Evolutionary conservation across 805 yeast genomes (phyloP).

Genomic region (Teunomyces lycoperdinae): DNA sequence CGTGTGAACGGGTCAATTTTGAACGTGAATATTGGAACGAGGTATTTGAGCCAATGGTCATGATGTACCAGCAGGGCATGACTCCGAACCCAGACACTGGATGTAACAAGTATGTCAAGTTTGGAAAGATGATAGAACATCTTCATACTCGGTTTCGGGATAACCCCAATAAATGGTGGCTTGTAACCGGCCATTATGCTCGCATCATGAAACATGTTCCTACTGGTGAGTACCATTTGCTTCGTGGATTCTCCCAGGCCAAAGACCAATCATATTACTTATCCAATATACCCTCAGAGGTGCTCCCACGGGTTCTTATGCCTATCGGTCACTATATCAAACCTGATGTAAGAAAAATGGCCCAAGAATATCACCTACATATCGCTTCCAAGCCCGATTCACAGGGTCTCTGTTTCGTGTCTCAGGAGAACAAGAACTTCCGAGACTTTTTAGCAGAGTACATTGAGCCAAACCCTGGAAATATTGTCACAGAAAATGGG

Average conservation of each 20-base stretch:
- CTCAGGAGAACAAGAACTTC: constrained; percentile 59
- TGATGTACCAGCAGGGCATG: constrained; percentile 61
- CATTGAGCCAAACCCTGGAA: constrained; percentile 70
- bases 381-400: constrained; percentile 87
- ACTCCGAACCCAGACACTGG: constrained; percentile 96
- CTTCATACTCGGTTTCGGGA: constrained; percentile 35
- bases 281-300: constrained; percentile 55
- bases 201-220: constrained; percentile 40
- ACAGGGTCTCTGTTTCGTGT: constrained; percentile 91
- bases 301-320: constrained; percentile 53
- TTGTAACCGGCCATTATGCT: constrained; percentile 87
- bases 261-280: constrained; percentile 94
- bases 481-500: constrained; percentile 75
- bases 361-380: constrained; percentile 49
- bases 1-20: constrained; percentile 74
- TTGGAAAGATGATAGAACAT: constrained; percentile 70
- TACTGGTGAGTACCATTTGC: constrained; percentile 41
- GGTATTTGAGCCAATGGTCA: constrained; percentile 91
- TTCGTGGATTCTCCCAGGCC: constrained; percentile 52
- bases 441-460: constrained; percentile 72
- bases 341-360: constrained; percentile 69
- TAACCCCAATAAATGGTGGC: constrained; percentile 57
- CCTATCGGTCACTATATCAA: constrained; percentile 82
- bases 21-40: constrained; percentile 91
- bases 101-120: constrained; percentile 83